phyloP scores from a whole-genome alignment of 192 early-diverging fungal genomes.

The Umbelopsis ramanniana region DNA sequence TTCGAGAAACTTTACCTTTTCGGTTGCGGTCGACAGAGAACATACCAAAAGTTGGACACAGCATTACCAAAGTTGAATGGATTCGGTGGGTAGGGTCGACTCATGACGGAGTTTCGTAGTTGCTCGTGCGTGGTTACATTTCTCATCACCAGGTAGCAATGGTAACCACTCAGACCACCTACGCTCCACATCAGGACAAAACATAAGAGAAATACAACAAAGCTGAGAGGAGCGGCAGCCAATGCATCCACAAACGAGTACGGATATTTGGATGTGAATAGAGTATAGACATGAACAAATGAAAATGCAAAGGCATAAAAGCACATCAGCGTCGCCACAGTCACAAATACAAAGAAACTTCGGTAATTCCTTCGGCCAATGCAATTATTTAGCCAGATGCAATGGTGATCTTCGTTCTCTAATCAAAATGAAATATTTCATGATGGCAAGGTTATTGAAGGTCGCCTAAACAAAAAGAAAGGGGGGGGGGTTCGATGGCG shows the following conservation, averaged over 20 bases:
- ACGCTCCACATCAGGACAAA: slow-evolving; percentile 65
- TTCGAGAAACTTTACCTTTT: slow-evolving; percentile 43
- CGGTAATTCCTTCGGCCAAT: slow-evolving; percentile 84
- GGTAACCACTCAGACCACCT: slow-evolving; percentile 71
- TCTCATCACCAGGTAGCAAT: slow-evolving; percentile 67
- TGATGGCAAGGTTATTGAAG: background rate
- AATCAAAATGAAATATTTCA: background rate
- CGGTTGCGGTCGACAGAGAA: slow-evolving; percentile 58
- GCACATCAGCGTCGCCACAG: slow-evolving; percentile 62
- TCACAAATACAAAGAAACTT: slow-evolving; percentile 81
- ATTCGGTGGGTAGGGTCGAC: slow-evolving; percentile 39
- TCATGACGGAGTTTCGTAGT: slow-evolving; percentile 49
- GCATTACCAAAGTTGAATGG: slow-evolving; percentile 57
- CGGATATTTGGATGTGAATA: background rate
- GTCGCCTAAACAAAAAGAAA: background rate
- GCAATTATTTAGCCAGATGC: slow-evolving; percentile 94
- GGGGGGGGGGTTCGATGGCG: background rate
- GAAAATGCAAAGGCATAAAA: slow-evolving; percentile 64
- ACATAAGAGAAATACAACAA: slow-evolving; percentile 71
- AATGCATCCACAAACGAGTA: slow-evolving; percentile 13
- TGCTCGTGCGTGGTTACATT: slow-evolving; percentile 91
- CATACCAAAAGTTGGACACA: slow-evolving; percentile 53
- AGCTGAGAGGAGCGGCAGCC: slow-evolving; percentile 26
- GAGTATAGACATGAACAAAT: slow-evolving; percentile 55
- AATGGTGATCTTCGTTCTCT: slow-evolving; percentile 89